Base-by-base conservation (phyloP, 805 yeast genomes). In the Lachancea mirantina region DNA sequence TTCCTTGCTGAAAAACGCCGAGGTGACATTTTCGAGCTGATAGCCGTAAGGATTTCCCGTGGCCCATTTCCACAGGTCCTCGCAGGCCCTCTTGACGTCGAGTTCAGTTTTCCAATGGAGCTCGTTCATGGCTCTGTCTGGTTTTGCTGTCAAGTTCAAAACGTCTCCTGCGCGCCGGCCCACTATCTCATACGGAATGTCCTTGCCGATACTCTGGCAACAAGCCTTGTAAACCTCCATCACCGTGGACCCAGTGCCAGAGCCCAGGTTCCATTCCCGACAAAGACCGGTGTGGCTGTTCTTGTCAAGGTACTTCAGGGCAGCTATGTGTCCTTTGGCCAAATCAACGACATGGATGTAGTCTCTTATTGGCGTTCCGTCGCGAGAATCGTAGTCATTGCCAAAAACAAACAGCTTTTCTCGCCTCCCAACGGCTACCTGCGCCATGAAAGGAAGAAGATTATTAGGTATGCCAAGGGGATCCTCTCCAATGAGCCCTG, bases 181-280 rank as follows among this genome's bases (percentile, higher is more conserved):
- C 22, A 65, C 72, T n/a, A 81, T 65, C 42, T 75, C 78, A 47
- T 67, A 75, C 5, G 87, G 81, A 32, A 83, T 65, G 20, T 70
- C 65, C 28, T 68, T 62, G 23, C 85, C 85, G 5, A 74, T 76
- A 8, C 81, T 81, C 32, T 66, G 65, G 47, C 74, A 67, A 55
- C 82, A 83, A 1, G 82, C 77, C 34, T 68, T 52, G 48, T 74
- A 68, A 26, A 83, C 77, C 45, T 83, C 87, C 36, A 80, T 64
- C 4, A 83, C 94, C 1, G 89, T 79, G 8, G 78, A 65, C n/a
- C 94, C 94, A 16, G 62, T 70, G 19, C 94, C 94, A 9, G 88
- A 75, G 26, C 94, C 94, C 36, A 83, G 68, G 52, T 83, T 83
- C 92, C 92, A 83, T 52, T 75, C 89, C 34, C 87, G 68, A 48